Base-by-base conservation (phyloP, 2,329 filamentous ascomycete genomes). In the Botryotinia narcissicola region DNA sequence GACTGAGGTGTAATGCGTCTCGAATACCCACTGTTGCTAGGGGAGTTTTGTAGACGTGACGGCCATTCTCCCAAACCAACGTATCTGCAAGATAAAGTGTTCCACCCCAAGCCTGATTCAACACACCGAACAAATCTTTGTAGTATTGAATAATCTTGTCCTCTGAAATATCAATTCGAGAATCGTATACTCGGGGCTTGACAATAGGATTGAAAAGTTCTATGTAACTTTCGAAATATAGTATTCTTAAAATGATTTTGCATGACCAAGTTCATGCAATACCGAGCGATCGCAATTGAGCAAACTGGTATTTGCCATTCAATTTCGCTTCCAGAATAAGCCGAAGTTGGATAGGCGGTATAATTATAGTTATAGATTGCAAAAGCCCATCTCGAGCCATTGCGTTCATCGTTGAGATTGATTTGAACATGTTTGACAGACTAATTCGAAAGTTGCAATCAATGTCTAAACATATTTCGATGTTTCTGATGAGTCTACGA, bases 361-460 rank as follows among this genome's bases (percentile, higher is more conserved):
- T 2, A 20, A 32, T 2, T 16, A 64, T 14, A 32, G 29, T 32
- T 32, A 64, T 29, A 20, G 18, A 32, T 64, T 46, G 42, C 20
- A 64, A 46, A 46, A 22, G 25, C 35, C 62, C 62, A 42, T 46
- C n/a, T 64, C 62, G 42, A 64, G 42, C 62, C 22, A 32, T 42
- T 25, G 29, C 44, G 42, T 64, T 64, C 10, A 46, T 32, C n/a
- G 42, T 46, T 37, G 22, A 18, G 48, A 66, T 35, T 37, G n/a
- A 37, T n/a, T 2, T n/a, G 18, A 32, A 35, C 16, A 51, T 32
- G 5, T 18, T 4, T n/a, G 35, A 16, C 22, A 42, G 22, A n/a
- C 0, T 0, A 40, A 40, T 18, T 18, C 0, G 51, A 54, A 18
- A 29, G 25, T 29, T 0, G n/a, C 7, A 16, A 29, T 29, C 8